Base-by-base conservation (phyloP, 257 asterid species). In the Solanum peruvianum region DNA sequence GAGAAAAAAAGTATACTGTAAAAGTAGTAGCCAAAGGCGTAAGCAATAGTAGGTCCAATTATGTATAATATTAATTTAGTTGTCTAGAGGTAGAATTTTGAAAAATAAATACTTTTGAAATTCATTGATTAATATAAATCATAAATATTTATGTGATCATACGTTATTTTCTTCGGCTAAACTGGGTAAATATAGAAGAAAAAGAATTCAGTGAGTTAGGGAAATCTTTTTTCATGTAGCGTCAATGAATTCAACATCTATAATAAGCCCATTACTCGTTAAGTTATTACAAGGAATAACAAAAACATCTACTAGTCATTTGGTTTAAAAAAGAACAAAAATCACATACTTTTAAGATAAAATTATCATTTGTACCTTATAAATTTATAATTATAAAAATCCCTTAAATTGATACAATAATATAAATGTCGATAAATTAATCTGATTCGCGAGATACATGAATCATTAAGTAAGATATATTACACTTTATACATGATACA, bases 371-470 rank as follows among this genome's bases (percentile, higher is more conserved):
- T 33, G 0, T 3, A 33, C 5, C 5, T 33, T 33, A 33, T 33
- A 33, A 33, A 33, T 33, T 33, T 33, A 33, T 4, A 33, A 33
- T 33, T 33, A 33, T 0, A 33, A 33, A 33, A 4, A 33, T 0
- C 0, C 0, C 0, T 33, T 5, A 33, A 33, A 33, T 33, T 33
- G 35, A 33, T 33, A 33, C 35, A 33, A 33, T 33, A 33, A 33
- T 33, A 33, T 33, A 4, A 33, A 4, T 5, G 1, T 0, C 1
- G 5, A 33, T 0, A 33, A 0, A 33, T 33, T 33, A 3, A 33
- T 33, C 35, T 33, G 35, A 33, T 33, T 33, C 1, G 35, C 5
- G 35, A 33, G 35, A 33, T 33, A 33, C 35, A 33, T 33, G 5
- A 33, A 33, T 33, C 35, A 33, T 33, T 33, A 33, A 33, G 0